phyloP scores from a whole-genome alignment of 192 early-diverging fungal genomes.

The Spinellus fusiger region DNA sequence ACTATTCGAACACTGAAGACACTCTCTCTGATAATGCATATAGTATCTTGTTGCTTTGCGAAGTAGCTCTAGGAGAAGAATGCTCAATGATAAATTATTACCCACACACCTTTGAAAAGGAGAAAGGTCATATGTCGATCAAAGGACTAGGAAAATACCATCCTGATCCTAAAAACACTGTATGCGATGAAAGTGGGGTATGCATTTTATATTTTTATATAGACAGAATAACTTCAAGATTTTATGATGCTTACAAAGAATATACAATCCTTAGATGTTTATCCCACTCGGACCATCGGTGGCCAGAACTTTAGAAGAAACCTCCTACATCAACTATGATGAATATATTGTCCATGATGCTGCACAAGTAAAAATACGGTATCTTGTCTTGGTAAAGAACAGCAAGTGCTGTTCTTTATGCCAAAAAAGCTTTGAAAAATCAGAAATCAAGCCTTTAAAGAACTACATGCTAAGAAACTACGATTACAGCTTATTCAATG shows the following conservation, averaged over 20 bases:
- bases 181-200: constrained; percentile 24
- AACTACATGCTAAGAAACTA: background rate
- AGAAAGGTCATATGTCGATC: constrained; percentile 47
- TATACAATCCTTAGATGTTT: background rate
- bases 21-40: constrained; percentile 28
- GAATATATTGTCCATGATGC: constrained; percentile 78
- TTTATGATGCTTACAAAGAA: background rate
- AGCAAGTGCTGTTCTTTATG: constrained; percentile 15
- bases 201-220: constrained; percentile 19
- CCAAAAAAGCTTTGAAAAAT: background rate
- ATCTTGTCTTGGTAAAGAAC: constrained; percentile 38
- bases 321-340: constrained; percentile 51
- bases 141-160: constrained; percentile 55
- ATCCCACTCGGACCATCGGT: constrained; percentile 46
- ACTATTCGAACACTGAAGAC: constrained; percentile 52
- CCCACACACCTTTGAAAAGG: constrained; percentile 37
- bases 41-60: constrained; percentile 68
- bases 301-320: constrained; percentile 35
- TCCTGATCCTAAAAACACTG: constrained; percentile 45
- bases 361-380: constrained; percentile 65
- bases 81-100: constrained; percentile 28
- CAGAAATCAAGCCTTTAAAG: constrained; percentile 2
- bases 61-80: constrained; percentile 69
- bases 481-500: background rate
- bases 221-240: background rate